These are phyloP conservation scores for Dryadomyces quercus-mongolicae DNA, from an alignment of 2,329 filamentous ascomycete species.

Conservation along the genomic window DNA sequence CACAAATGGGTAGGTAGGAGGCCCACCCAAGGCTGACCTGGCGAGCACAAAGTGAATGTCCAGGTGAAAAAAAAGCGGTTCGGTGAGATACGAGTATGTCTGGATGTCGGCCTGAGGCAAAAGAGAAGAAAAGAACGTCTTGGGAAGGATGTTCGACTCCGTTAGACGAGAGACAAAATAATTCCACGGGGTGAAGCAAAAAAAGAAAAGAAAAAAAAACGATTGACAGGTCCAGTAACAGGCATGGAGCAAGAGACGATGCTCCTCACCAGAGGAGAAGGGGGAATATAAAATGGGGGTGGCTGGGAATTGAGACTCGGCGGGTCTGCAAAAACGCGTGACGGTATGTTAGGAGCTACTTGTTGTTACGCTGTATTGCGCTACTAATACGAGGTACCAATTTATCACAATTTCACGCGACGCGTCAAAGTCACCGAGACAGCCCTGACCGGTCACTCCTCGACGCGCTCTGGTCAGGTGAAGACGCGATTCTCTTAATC, in stretches of 20 bases:
- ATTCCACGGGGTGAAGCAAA: not conserved
- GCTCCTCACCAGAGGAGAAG: too few species aligned
- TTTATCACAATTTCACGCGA: slow-evolving; percentile 3
- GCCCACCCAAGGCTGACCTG: not conserved
- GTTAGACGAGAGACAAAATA: too few species aligned
- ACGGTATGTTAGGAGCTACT: slow-evolving; percentile 6
- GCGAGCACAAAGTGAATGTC: not conserved
- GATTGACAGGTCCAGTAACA: not conserved
- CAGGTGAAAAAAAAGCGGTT: not conserved
- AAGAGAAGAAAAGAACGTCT: not conserved
- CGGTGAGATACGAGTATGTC: not conserved
- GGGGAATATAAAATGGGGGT: slow-evolving; percentile 2
- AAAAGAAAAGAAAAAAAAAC: not conserved
- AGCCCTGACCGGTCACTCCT: not conserved
- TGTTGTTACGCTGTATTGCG: fast-evolving
- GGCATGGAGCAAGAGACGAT: too few species aligned
- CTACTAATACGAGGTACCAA: not conserved
- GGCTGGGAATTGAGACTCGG: slow-evolving; percentile 10
- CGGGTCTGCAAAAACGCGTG: slow-evolving; percentile 3
- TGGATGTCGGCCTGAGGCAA: not conserved
- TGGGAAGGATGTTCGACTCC: too few species aligned
- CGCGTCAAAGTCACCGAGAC: not conserved
- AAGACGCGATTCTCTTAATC: not conserved
- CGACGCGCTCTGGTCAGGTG: not conserved
- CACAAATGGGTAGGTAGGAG: not conserved